These are phyloP conservation scores for Solanum corneliomulleri DNA, from an alignment of 257 asterid genomes.

Conservation along the genomic window DNA sequence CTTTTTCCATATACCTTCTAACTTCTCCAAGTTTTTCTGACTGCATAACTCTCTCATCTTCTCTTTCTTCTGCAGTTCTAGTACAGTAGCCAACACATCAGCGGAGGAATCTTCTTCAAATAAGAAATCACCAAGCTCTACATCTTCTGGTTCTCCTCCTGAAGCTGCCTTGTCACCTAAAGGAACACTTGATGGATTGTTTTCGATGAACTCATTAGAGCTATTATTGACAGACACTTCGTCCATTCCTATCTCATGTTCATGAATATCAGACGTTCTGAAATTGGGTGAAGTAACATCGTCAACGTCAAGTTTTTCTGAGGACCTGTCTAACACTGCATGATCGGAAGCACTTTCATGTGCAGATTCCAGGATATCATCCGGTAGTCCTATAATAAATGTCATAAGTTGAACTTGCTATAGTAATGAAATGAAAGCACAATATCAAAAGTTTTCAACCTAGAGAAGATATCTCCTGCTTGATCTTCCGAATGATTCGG, in stretches of 20 bases:
- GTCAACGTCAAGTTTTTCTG: conserved; percentile 21
- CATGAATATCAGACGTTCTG: conserved; percentile 8
- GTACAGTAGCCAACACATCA: conserved; percentile 34
- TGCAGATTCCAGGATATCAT: conserved; percentile 64
- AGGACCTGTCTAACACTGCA: conserved; percentile 27
- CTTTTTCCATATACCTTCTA: conserved; percentile 97
- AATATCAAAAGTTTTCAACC: conserved; percentile 32
- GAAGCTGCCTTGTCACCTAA: conserved; percentile 18
- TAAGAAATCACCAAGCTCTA: conserved; percentile 73
- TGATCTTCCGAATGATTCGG: conserved; percentile 56
- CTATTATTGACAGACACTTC: conserved; percentile 16
- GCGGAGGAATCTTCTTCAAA: conserved; percentile 43
- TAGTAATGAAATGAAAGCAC: conserved; percentile 1
- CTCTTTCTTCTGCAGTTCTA: conserved; percentile 67
- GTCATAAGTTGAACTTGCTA: neutral
- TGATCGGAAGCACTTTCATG: conserved; percentile 32
- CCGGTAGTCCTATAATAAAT: conserved; percentile 56
- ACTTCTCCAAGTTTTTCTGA: conserved; percentile 57
- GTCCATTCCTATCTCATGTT: conserved; percentile 27
- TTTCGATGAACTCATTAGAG: conserved; percentile 9
- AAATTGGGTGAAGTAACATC: conserved; percentile 13
- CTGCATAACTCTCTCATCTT: conserved; percentile 58
- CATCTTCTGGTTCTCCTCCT: conserved; percentile 50
- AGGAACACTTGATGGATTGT: conserved; percentile 16
- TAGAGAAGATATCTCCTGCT: conserved; percentile 72